Base-by-base conservation (phyloP, 352 stramenopile genomes). In the Thalassiosira delicatula region DNA sequence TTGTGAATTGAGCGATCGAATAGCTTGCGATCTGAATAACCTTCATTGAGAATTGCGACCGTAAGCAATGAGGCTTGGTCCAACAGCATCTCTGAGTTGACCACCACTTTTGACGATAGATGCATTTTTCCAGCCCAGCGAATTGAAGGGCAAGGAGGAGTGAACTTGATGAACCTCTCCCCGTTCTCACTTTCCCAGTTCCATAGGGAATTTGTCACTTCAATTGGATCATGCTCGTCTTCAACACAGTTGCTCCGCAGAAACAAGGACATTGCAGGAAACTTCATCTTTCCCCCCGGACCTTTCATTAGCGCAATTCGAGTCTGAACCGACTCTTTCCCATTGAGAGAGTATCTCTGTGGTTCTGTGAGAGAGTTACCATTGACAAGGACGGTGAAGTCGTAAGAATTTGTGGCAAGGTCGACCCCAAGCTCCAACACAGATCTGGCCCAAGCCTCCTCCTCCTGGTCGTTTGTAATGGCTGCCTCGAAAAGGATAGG, bases 11-110 rank as follows among this genome's bases (percentile, higher is more conserved):
- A 56, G 4, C 46, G 46, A 56, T 56, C 46, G 25, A 56, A 56
- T 5, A 56, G 46, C 17, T 56, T 56, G 46, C 46, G 46, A 56
- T 56, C n/a, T 3, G 46, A 27, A 56, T 56, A 56, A 56, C 25
- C 46, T 56, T 23, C 17, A 56, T 56, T 56, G 46, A 56, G 25
- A 27, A 56, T 56, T 56, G 46, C 19, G 11, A 56, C 46, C 8
- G 19, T n/a, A 11, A 56, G 25, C 46, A 56, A 56, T 56, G 46
- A 56, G n/a, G 19, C 17, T 21, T 27, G 8, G 4, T 23, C 46
- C 8, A 17, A 17, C 5, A 56, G n/a, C 4, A n/a, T 56, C 11
- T 21, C 46, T 5, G 4, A 8, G n/a, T 56, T 56, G 46, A 56
- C 4, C 46, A 12, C 25, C 4, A 56, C 5, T 7, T 56, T 3